phyloP scores from a whole-genome alignment of 768 basidiomycete genomes.

The Boletus coccyginus region DNA sequence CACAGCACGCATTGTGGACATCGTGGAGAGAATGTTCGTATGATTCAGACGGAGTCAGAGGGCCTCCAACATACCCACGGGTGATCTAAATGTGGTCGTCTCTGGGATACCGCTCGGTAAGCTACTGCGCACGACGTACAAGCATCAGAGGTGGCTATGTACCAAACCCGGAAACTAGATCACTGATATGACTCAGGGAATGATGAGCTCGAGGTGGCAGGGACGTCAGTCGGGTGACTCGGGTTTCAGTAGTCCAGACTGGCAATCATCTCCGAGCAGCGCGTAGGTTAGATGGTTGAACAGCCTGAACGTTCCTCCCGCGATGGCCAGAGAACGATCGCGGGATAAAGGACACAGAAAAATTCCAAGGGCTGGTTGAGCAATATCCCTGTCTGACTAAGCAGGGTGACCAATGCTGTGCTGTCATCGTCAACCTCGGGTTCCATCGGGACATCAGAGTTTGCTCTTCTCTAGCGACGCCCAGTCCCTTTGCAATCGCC shows the following conservation, averaged over 20 bases:
- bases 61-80: not conserved
- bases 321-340: not conserved
- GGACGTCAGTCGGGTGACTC: too few relatives aligned
- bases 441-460: not conserved
- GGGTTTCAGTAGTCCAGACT: not conserved
- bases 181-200: not conserved
- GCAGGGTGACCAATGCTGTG: conserved; percentile 11
- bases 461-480: not conserved
- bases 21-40: not conserved
- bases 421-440: not conserved
- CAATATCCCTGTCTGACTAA: conserved; percentile 16
- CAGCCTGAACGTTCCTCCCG: not conserved
- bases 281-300: not conserved
- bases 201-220: not conserved
- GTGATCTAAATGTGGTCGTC: not conserved
- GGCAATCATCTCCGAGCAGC: conserved; percentile 2
- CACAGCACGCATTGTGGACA: conserved; percentile 66
- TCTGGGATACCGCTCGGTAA: not conserved
- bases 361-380: too few relatives aligned
- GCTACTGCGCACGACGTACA: not conserved
- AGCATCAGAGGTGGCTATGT: not conserved
- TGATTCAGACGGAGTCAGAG: not conserved
- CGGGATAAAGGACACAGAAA: not conserved
- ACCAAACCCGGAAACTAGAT: not conserved
- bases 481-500: not conserved